Base-by-base conservation (phyloP, 352 stramenopile genomes). In the Globisporangium okanoganense region DNA sequence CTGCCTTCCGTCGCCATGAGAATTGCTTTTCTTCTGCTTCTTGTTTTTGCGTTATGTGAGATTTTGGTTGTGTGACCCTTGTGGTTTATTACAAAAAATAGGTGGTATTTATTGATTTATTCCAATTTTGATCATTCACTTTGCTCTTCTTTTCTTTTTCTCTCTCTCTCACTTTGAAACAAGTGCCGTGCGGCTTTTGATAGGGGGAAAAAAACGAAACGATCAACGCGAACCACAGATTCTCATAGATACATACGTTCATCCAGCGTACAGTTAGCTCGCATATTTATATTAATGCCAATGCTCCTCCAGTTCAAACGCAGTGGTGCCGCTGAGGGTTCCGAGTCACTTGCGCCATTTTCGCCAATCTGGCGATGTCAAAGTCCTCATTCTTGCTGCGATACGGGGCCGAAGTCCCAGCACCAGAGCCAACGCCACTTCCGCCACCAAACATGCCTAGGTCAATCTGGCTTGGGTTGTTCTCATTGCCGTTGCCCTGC, bases 291-390 rank as follows among this genome's bases (percentile, higher is more conserved):
- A n/a, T n/a, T 6, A 7, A 33, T 40, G 35, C 36, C 18, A 27
- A 24, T 27, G 45, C 45, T 35, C 36, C 13, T 36, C 22, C 44
- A n/a, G 18, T 47, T 47, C 22, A 16, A 12, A 41, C 35, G 35
- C 35, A 41, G 35, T 33, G 29, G 29, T 33, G 22, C 14, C 18
- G 45, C 24, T 33, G 45, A 5, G 25, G 45, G 1, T 35, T 35
- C 5, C 45, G 56, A n/a, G 58, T 18, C 7, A 47, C 35, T 33
- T 33, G 29, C 9, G 25, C 45, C 60, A 66, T 66, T n/a, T 60
- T 61, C 20, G 44, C 38, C 24, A 66, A 36, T 31, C 16, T 29
- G 14, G 43, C 3, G 25, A 55, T 13, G 44, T 66, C 60, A 48
- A 66, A 49, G 16, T 56, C 54, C 13, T 12, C 7, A 1, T 5